Percentiles rank a stretch among this genome's conserved stretches.
Evolutionary conservation across 2,329 filamentous ascomycete genomes (phyloP).

Genomic region (Thyridium curvatum): DNA sequence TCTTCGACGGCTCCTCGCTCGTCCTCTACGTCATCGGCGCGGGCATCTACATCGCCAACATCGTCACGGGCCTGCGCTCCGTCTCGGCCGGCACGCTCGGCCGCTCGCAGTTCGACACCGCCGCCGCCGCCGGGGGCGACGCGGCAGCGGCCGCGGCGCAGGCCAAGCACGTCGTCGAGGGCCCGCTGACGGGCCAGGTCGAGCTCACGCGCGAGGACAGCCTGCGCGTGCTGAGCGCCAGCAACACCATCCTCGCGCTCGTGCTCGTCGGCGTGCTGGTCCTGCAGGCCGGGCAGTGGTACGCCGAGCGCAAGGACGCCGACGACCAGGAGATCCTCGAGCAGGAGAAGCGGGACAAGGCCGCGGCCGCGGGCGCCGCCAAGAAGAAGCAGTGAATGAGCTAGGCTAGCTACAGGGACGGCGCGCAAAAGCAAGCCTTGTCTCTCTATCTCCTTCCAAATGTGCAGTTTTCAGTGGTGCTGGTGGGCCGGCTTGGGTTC

Average conservation of each 20-base stretch:
- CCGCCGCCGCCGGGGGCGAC: conserved; percentile 72
- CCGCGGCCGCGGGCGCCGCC: conserved; percentile 4
- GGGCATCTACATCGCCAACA: conserved; percentile 92
- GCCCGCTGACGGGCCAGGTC: conserved; percentile 50
- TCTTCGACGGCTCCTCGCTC: conserved; percentile 82
- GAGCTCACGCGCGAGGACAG: conserved; percentile 80
- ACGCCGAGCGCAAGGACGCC: conserved; percentile 87
- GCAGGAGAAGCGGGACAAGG: conserved; percentile 15
- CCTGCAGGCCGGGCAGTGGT: conserved; percentile 96
- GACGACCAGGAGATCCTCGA: conserved; percentile 66
- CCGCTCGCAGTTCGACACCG: conserved; percentile 86
- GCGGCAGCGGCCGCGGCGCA: conserved; percentile 43
- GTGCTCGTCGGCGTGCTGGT: conserved; percentile 88
- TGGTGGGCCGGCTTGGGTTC: too few species aligned
- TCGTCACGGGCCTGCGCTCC: conserved; percentile 86
- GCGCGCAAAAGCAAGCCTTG: too few species aligned
- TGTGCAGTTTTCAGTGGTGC: too few species aligned
- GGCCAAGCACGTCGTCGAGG: conserved; percentile 28
- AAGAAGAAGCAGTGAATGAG: conserved; percentile 12
- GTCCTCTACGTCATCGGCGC: conserved; percentile 81
- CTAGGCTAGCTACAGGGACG: too few species aligned
- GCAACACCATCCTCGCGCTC: conserved; percentile 91
- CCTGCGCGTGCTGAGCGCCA: conserved; percentile 83
- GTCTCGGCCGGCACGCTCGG: conserved; percentile 66
- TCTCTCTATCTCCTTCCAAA: too few species aligned